Evolutionary conservation across 2,329 filamentous ascomycete species (phyloP).

Genomic region (Alternaria conjuncta): DNA sequence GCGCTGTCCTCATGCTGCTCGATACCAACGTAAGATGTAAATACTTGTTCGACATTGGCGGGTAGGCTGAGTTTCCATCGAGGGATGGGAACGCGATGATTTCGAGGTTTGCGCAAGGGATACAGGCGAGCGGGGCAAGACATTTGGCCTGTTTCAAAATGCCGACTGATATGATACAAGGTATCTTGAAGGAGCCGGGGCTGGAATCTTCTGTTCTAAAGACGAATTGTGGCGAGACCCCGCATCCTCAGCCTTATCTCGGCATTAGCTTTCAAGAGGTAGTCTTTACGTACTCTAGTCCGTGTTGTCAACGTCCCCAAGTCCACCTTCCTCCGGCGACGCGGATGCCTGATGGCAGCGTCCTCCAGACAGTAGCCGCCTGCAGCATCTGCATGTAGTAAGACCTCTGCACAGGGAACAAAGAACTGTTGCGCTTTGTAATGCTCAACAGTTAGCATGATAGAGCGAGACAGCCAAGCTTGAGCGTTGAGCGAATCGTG

Average conservation of each 20-base stretch:
- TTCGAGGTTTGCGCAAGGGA: constrained; percentile 40
- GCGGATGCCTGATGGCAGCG: background rate
- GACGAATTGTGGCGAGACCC: background rate
- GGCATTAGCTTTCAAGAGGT: background rate
- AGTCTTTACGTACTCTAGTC: background rate
- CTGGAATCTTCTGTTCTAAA: background rate
- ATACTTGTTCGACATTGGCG: constrained; percentile 24
- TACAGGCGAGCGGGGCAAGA: constrained; percentile 30
- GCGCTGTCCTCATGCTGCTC: constrained; percentile 31
- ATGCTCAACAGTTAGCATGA: background rate
- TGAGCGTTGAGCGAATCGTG: background rate
- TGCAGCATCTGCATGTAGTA: background rate
- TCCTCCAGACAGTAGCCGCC: background rate
- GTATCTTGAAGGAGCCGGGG: background rate
- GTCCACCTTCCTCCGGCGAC: background rate
- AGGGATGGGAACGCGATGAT: constrained; percentile 43
- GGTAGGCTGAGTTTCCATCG: constrained; percentile 40
- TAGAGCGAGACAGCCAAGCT: background rate
- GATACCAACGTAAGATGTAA: constrained; percentile 43
- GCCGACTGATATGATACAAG: background rate
- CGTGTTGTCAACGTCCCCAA: background rate
- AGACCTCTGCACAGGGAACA: background rate
- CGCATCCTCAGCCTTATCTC: background rate
- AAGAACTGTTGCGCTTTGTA: background rate
- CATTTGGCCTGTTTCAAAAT: constrained; percentile 8